Evolutionary conservation across 257 asterid genomes (phyloP).

Genomic region (Petunia axillaris): DNA sequence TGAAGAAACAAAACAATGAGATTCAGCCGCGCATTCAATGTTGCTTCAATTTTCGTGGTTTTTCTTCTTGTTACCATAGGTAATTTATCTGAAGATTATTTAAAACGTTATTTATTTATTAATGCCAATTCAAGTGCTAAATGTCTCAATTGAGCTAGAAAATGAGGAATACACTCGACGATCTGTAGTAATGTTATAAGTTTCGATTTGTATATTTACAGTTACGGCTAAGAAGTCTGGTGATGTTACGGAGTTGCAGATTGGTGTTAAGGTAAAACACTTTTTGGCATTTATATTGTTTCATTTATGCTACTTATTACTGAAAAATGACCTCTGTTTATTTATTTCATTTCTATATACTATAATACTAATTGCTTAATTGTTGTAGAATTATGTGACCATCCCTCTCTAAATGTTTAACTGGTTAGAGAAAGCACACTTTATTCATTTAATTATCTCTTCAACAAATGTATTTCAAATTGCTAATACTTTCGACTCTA

Average conservation of each 20-base stretch:
- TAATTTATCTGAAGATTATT: conserved; percentile 27
- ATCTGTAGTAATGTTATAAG: neutral
- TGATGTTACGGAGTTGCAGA: conserved; percentile 90
- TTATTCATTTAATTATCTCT: too few species aligned
- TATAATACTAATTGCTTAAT: too few species aligned
- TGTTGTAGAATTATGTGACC: too few species aligned
- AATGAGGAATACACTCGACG: too few species aligned
- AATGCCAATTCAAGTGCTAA: neutral
- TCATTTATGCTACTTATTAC: neutral
- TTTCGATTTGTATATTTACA: conserved; percentile 26
- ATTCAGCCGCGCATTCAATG: conserved; percentile 32
- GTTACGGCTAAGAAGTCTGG: conserved; percentile 79
- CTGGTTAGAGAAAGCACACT: too few species aligned
- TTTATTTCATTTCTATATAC: neutral
- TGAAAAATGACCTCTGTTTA: conserved; percentile 16
- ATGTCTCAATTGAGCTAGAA: neutral
- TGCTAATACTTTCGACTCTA: neutral
- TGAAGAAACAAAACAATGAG: conserved; percentile 43
- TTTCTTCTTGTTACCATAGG: conserved; percentile 53
- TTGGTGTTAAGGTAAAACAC: conserved; percentile 84
- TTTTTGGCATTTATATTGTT: neutral
- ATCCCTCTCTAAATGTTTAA: too few species aligned
- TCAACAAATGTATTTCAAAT: conserved; percentile 3
- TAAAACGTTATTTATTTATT: neutral
- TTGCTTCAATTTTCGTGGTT: conserved; percentile 43